Evolutionary conservation across 2,329 filamentous ascomycete genomes (phyloP).

Genomic region (Venturia nashicola): DNA sequence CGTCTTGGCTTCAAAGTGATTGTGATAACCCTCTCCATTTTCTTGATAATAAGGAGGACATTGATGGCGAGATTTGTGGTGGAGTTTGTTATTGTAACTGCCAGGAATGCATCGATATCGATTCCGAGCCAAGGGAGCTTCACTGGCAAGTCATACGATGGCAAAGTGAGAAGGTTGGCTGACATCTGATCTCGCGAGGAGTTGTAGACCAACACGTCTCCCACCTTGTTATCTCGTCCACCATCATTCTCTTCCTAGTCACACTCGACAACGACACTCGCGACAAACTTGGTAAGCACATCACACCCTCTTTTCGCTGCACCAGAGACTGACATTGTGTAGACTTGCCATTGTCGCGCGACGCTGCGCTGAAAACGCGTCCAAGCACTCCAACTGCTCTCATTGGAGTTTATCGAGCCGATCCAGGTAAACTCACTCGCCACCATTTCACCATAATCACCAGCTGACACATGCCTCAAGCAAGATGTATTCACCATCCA

Average conservation of each 20-base stretch:
- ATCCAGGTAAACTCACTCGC: neutral
- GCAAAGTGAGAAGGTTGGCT: neutral
- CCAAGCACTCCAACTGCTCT: neutral
- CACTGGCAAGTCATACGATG: too few relatives aligned
- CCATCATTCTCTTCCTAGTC: neutral
- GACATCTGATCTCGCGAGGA: too few relatives aligned
- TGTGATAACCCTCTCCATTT: neutral
- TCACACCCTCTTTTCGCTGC: neutral
- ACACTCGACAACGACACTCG: neutral
- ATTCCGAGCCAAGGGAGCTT: too few relatives aligned
- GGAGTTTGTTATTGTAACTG: too few relatives aligned
- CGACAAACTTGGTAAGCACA: neutral
- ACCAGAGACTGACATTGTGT: neutral
- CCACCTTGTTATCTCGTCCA: neutral
- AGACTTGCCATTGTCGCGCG: neutral
- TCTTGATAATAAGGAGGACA: neutral
- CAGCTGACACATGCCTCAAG: neutral
- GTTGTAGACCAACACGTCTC: neutral
- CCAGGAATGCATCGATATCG: too few relatives aligned
- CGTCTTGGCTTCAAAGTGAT: neutral
- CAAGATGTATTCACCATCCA: neutral
- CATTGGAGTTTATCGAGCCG: neutral
- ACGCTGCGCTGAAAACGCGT: neutral
- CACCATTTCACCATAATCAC: neutral
- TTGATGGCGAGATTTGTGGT: too few relatives aligned